These are phyloP conservation scores for Ogataea pilisensis DNA, from an alignment of 805 yeast genomes.

Conservation along the genomic window DNA sequence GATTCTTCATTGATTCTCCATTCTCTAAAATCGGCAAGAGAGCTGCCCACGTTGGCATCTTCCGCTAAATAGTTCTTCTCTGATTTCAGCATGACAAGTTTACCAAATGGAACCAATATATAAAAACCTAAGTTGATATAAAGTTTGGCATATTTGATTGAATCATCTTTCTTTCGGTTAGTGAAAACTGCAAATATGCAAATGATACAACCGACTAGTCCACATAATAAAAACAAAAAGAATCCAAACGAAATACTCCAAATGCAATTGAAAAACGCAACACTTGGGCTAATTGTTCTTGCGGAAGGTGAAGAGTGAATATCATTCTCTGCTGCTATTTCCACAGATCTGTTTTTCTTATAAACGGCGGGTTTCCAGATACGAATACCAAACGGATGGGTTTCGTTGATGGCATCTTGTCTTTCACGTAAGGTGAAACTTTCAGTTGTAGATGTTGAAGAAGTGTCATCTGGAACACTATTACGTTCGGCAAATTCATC, in stretches of 20 bases:
- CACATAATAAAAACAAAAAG: slow-evolving; percentile 49
- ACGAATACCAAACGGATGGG: slow-evolving; percentile 97
- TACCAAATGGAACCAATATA: slow-evolving; percentile 84
- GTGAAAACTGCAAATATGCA: slow-evolving; percentile 40
- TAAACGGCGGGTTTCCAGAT: slow-evolving; percentile 98
- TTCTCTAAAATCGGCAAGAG: slow-evolving; percentile 75
- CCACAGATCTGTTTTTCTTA: slow-evolving; percentile 88
- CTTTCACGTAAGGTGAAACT: slow-evolving; percentile 86
- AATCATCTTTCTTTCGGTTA: slow-evolving; percentile 40
- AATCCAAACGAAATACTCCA: slow-evolving; percentile 79
- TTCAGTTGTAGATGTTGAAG: slow-evolving; percentile 53
- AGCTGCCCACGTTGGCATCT: slow-evolving; percentile 85
- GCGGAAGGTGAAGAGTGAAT: slow-evolving; percentile 68
- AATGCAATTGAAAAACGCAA: slow-evolving; percentile 59
- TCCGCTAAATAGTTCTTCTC: slow-evolving; percentile 81
- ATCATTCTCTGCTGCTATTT: slow-evolving; percentile 86
- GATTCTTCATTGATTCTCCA: slow-evolving; percentile 86
- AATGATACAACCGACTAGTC: slow-evolving; percentile 44
- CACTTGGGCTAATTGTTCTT: slow-evolving; percentile 54
- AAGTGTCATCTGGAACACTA: slow-evolving; percentile 33
- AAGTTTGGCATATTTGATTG: slow-evolving; percentile 59
- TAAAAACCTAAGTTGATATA: slow-evolving; percentile 64
- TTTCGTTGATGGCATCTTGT: slow-evolving; percentile 92
- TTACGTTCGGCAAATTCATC: slow-evolving; percentile 12
- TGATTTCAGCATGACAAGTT: slow-evolving; percentile 69